Conservation (phyloP, 225 moss, liverwort and hornwort species). For the Straminergon stramineum region DNA sequence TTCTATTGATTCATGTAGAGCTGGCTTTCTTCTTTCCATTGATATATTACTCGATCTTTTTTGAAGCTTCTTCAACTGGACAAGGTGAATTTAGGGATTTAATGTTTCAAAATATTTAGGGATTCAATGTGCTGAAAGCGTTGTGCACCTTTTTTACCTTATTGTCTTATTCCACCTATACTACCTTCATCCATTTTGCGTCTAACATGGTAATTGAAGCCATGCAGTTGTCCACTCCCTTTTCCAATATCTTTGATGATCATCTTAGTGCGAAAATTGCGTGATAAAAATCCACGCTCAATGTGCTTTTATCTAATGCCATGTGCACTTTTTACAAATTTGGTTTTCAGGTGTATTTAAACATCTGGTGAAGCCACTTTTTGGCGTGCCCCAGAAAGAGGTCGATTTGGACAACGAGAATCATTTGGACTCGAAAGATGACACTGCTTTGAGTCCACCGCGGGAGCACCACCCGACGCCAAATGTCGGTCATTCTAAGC, state of each 20-base stretch:
- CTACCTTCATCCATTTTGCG: background rate
- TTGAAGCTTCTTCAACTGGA: background rate
- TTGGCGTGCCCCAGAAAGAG: slow-evolving; percentile 49
- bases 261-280: background rate
- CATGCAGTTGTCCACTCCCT: background rate
- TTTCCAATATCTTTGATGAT: background rate
- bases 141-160: background rate
- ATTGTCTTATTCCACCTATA: background rate
- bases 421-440: slow-evolving; percentile 18
- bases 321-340: background rate
- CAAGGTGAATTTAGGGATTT: background rate
- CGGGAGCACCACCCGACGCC: background rate
- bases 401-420: slow-evolving; percentile 20
- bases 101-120: background rate
- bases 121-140: background rate
- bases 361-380: slow-evolving; percentile 31
- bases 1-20: background rate
- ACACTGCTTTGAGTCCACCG: slow-evolving; percentile 21
- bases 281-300: background rate
- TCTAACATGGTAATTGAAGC: background rate
- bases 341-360: slow-evolving; percentile 5
- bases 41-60: background rate
- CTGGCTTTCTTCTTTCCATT: background rate
- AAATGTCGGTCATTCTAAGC: slow-evolving; percentile 12
- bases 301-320: background rate